Evolutionary conservation across 768 basidiomycete genomes (phyloP).

Genomic region (Pseudohyphozyma bogoriensis): DNA sequence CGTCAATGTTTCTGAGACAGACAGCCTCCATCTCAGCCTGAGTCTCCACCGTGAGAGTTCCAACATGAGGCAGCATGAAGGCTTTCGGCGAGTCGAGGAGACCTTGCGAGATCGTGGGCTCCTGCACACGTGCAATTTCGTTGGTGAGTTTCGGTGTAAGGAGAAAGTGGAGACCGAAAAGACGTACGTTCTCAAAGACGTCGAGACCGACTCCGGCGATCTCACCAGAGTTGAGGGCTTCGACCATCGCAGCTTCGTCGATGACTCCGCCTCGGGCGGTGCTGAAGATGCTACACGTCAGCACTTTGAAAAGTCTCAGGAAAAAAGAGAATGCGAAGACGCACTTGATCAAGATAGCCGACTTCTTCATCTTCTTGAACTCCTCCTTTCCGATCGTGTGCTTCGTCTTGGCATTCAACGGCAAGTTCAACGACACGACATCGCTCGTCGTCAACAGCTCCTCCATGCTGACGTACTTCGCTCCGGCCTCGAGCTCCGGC

Average conservation of each 20-base stretch:
- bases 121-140: too few species aligned
- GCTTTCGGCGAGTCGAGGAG: slow-evolving; percentile 72
- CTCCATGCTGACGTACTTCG: slow-evolving; percentile 56
- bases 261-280: slow-evolving; percentile 68
- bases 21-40: slow-evolving; percentile 74
- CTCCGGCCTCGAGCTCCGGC: slow-evolving; percentile 52
- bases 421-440: slow-evolving; percentile 77
- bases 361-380: slow-evolving; percentile 27
- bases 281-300: too few species aligned
- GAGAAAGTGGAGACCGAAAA: too few species aligned
- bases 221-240: slow-evolving; percentile 64
- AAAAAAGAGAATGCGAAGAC: too few species aligned
- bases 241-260: slow-evolving; percentile 76
- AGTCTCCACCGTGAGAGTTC: slow-evolving; percentile 72
- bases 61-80: slow-evolving; percentile 83
- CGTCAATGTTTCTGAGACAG: slow-evolving; percentile 61
- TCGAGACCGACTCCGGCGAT: slow-evolving; percentile 29
- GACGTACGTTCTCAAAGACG: slow-evolving; percentile 57
- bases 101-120: slow-evolving; percentile 67
- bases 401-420: slow-evolving; percentile 55
- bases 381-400: slow-evolving; percentile 22
- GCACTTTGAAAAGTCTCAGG: too few species aligned
- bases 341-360: slow-evolving; percentile 29
- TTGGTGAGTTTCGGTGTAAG: too few species aligned
- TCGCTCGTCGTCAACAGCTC: slow-evolving; percentile 62